A percentile compares a stretch with the other conserved stretches of the same genome.
These are phyloP conservation scores for Solanum corneliomulleri DNA, from an alignment of 257 asterid genomes.

Conservation along the genomic window DNA sequence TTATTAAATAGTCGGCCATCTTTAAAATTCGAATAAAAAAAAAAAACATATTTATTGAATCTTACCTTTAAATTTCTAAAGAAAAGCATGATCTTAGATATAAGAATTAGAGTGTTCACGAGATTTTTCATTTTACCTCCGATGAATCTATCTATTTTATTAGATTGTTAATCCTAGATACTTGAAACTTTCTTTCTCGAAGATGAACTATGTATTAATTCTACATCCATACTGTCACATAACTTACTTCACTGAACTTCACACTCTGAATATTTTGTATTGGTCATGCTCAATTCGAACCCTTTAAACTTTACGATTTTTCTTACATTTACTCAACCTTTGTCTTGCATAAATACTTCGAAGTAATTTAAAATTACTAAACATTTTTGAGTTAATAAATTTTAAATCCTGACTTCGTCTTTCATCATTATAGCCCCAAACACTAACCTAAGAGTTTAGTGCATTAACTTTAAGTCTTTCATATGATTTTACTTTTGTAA, in stretches of 20 bases:
- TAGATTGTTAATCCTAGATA: not conserved
- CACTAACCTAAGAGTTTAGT: not conserved
- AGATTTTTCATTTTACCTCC: accelerated
- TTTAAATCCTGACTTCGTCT: not conserved
- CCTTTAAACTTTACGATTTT: not conserved
- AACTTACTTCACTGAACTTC: not conserved
- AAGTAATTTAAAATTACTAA: not conserved
- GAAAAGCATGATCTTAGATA: not conserved
- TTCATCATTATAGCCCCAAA: not conserved
- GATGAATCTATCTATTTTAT: not conserved
- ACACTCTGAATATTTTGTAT: not conserved
- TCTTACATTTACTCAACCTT: accelerated
- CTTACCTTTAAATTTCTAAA: not conserved
- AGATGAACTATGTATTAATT: not conserved
- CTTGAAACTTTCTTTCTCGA: not conserved
- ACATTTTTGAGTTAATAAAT: not conserved
- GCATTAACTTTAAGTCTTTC: not conserved
- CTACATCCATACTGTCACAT: not conserved
- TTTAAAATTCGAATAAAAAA: not conserved
- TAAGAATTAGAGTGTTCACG: not conserved
- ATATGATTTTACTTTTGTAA: not conserved
- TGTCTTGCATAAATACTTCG: not conserved
- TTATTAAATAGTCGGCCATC: not conserved
- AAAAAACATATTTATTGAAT: not conserved
- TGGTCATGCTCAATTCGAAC: not conserved